Base-by-base conservation (phyloP, 1,284 basidiomycete species). In the Irpex sp. region DNA sequence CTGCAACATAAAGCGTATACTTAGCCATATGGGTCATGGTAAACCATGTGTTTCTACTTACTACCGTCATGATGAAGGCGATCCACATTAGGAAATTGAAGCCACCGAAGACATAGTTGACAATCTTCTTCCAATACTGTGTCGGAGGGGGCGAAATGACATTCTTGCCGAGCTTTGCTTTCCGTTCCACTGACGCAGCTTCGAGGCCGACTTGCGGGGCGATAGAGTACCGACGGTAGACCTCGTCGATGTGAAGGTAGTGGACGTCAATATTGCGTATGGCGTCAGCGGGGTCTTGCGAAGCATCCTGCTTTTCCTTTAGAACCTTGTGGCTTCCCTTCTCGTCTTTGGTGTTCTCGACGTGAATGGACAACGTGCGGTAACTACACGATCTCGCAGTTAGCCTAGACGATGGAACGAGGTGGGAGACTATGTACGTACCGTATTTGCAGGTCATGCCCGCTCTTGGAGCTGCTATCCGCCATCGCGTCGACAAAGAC, bases 81-180 rank as follows among this genome's bases (percentile, higher is more conserved):
- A 81, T 76, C 78, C 81, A 81, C 74, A 84, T 81, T 39, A 84
- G 72, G 62, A 80, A 80, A 65, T 81, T 82, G 72, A 84, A 84
- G 0, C 80, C 83, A 26, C 83, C 83, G 50, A 84, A 85, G 33
- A 83, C 66, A 59, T 83, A 85, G 68, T 80, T 80, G 37, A 83
- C 71, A 0, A 76, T 71, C 70, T 83, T 84, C 70, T 78, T 76
- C 75, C 77, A 78, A 67, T 80, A 79, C 57, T 78, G 75, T 35
- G 76, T 81, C 13, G 79, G 78, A 26, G 82, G 79, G 3, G 81
- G 77, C 6, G 78, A 78, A 31, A 86, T 81, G 49, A 79, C 68
- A 66, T 85, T 85, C 68, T 75, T 79, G 9, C 81, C 82, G 21
- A 81, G 74, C 61, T 75, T 77, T 5, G 75, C 65, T 5, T 73